Evolutionary conservation across 2,329 filamentous ascomycete species (phyloP).

Genomic region (Microdochium bolleyi): DNA sequence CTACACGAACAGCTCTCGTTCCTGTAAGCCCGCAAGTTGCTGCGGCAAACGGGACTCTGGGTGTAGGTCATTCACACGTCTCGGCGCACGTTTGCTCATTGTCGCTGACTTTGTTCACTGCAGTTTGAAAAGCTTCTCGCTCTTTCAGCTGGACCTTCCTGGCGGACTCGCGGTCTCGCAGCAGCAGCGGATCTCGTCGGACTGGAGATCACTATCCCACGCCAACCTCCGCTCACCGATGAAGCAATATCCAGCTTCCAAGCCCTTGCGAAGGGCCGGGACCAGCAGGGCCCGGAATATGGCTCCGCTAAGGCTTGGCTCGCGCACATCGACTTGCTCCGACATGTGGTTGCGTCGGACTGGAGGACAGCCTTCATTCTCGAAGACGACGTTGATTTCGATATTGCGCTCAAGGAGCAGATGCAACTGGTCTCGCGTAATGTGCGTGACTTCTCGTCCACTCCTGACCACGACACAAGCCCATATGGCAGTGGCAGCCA

Average conservation of each 20-base stretch:
- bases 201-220: constrained; percentile 20
- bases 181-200: constrained; percentile 23
- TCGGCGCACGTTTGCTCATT: no score
- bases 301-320: constrained; percentile 19
- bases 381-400: constrained; percentile 29
- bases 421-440: constrained; percentile 19
- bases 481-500: constrained; percentile 20
- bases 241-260: constrained; percentile 18
- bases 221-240: constrained; percentile 18
- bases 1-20: no score
- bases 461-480: constrained; percentile 2
- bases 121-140: constrained; percentile 19
- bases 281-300: constrained; percentile 2
- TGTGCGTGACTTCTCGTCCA: constrained; percentile 13
- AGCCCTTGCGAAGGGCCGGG: constrained; percentile 6
- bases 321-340: constrained; percentile 20
- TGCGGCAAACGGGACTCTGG: no score
- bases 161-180: constrained; percentile 25
- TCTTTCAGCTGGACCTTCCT: constrained; percentile 21
- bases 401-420: constrained; percentile 21
- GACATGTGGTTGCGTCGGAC: constrained; percentile 15
- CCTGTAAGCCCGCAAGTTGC: no score
- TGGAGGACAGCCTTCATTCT: constrained; percentile 17
- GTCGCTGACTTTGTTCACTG: no score
- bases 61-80: no score